phyloP scores from a whole-genome alignment of 192 early-diverging fungal species.

The Coemansia aciculifera region DNA sequence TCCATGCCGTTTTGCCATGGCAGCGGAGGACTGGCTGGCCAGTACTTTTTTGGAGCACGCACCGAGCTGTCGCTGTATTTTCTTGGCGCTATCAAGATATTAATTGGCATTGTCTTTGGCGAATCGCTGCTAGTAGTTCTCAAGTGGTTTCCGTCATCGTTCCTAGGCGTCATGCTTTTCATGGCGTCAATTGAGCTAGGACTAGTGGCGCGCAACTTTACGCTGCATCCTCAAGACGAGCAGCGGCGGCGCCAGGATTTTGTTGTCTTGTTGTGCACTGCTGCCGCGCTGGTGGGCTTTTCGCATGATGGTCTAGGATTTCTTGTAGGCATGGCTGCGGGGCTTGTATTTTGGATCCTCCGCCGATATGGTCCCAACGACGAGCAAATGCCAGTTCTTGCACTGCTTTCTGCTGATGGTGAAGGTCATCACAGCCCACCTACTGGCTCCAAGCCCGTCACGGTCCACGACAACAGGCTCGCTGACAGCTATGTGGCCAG shows the following conservation, averaged over 20 bases:
- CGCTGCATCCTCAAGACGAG: constrained; percentile 39
- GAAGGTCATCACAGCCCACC: constrained; percentile 10
- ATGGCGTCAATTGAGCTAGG: constrained; percentile 77
- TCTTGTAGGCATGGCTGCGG: constrained; percentile 63
- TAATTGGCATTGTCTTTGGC: constrained; percentile 81
- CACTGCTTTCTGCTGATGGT: background rate
- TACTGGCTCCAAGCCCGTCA: background rate
- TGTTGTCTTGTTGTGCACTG: constrained; percentile 71
- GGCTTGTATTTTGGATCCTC: constrained; percentile 52
- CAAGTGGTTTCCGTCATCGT: constrained; percentile 68
- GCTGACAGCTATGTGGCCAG: background rate
- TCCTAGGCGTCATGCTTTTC: constrained; percentile 87
- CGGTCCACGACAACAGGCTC: constrained; percentile 3
- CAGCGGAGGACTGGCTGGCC: constrained; percentile 90
- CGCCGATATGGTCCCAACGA: background rate
- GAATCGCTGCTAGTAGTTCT: constrained; percentile 73
- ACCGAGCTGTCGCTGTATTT: constrained; percentile 75
- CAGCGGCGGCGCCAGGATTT: constrained; percentile 56
- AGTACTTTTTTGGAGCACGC: constrained; percentile 91
- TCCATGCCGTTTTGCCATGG: constrained; percentile 81
- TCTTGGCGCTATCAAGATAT: constrained; percentile 75
- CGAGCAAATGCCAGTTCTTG: background rate
- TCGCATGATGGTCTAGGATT: constrained; percentile 83
- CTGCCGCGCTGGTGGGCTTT: constrained; percentile 70
- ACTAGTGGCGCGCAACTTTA: constrained; percentile 56